Percentiles rank a stretch among this genome's conserved stretches.
Conservation (phyloP, 768 basidiomycete species). For the Holtermannia corniformis region DNA sequence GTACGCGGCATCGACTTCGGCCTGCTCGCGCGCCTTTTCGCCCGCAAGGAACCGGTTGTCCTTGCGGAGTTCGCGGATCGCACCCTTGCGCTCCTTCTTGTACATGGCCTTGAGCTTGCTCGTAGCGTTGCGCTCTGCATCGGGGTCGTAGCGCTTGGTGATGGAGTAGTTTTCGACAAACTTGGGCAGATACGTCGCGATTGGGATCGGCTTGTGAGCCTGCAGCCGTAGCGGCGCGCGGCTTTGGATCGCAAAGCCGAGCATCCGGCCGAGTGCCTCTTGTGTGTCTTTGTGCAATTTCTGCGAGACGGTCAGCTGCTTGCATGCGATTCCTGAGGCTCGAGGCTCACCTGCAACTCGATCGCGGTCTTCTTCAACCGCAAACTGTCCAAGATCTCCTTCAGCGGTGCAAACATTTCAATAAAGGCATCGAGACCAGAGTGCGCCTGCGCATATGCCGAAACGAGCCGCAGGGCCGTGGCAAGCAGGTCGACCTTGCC, state of each 20-base stretch:
- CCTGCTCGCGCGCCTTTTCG: slow-evolving; percentile 73
- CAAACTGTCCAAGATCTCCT: slow-evolving; percentile 52
- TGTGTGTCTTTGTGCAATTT: slow-evolving; percentile 45
- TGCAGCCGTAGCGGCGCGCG: slow-evolving; percentile 75
- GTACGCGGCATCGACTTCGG: slow-evolving; percentile 74
- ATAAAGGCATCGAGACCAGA: slow-evolving; percentile 61
- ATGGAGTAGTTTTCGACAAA: slow-evolving; percentile 56
- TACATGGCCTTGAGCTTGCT: slow-evolving; percentile 76
- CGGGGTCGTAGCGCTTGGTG: slow-evolving; percentile 62
- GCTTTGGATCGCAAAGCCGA: slow-evolving; percentile 62
- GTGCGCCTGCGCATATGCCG: slow-evolving; percentile 68
- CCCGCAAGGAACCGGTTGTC: slow-evolving; percentile 85
- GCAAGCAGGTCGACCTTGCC: slow-evolving; percentile 63
- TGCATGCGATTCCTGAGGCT: neutral
- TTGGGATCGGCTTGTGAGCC: slow-evolving; percentile 91
- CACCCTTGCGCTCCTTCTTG: slow-evolving; percentile 94
- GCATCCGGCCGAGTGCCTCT: slow-evolving; percentile 53
- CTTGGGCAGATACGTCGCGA: slow-evolving; percentile 84
- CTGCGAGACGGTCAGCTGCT: slow-evolving; percentile 42
- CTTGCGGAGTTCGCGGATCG: slow-evolving; percentile 89
- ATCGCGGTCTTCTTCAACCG: slow-evolving; percentile 47
- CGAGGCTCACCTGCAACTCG: slow-evolving; percentile 50
- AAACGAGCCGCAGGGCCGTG: slow-evolving; percentile 56
- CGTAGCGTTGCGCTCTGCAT: slow-evolving; percentile 77
- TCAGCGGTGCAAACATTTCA: slow-evolving; percentile 68